Percentiles rank a stretch among this genome's conserved stretches.
Conservation (phyloP, 768 basidiomycete genomes). For the Boletus pseudo-olivaceus region DNA sequence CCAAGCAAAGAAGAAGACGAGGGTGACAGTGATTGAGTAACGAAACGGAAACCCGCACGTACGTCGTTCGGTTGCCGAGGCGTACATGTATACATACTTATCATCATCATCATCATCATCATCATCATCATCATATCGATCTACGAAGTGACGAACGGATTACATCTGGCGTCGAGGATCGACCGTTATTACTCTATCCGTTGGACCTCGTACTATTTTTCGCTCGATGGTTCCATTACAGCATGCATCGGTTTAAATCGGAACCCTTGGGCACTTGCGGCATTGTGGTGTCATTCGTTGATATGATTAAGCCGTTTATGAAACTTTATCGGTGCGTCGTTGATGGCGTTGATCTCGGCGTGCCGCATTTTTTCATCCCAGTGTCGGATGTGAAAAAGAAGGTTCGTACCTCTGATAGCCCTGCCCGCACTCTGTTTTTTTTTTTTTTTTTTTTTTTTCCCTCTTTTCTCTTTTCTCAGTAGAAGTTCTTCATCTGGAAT, state of each 20-base stretch:
- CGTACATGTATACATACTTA: constrained; percentile 4
- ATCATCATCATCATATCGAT: too few species aligned
- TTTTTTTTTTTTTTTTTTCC: too few species aligned
- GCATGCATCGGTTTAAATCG: constrained; percentile 18
- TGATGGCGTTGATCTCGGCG: constrained; percentile 27
- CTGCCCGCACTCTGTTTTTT: constrained; percentile 7
- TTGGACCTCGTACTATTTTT: constrained; percentile 11
- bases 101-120: too few species aligned
- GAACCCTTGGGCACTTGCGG: constrained; percentile 12
- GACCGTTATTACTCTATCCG: constrained; percentile 8
- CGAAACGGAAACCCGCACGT: constrained; percentile 10
- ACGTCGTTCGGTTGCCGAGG: constrained; percentile 21
- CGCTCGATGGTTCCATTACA: constrained; percentile 20
- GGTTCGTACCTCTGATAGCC: constrained; percentile 24
- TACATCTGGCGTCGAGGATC: constrained; percentile 18
- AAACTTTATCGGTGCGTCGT: constrained; percentile 26
- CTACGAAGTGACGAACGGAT: constrained; percentile 15
- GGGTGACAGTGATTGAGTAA: constrained; percentile 24
- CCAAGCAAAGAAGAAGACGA: constrained; percentile 26
- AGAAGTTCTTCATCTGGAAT: constrained; percentile 21
- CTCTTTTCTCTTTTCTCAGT: too few species aligned
- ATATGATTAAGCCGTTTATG: constrained; percentile 27
- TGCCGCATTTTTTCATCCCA: constrained; percentile 21
- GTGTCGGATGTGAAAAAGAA: constrained; percentile 20
- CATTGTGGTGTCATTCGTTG: constrained; percentile 19